Evolutionary conservation across 306 rosid genomes (phyloP), one percentile per base, ranked within the genome.

Genomic region (Macrotyloma uniflorum): DNA sequence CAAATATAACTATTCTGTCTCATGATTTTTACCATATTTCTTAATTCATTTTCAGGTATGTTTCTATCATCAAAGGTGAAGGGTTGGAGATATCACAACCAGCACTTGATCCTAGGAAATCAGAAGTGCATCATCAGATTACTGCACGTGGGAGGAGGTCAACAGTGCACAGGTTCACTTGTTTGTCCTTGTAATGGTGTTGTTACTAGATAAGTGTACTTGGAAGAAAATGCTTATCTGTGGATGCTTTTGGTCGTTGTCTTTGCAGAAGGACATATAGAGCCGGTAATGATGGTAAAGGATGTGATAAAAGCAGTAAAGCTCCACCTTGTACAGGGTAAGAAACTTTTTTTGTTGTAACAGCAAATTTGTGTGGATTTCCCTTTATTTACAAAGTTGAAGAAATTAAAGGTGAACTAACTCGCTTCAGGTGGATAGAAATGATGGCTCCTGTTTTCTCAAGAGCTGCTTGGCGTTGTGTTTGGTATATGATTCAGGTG

Each of bases 381-480:
- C 19, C 38, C 24, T 76, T 72, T 42, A 46, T 50, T 66, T 53
- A 72, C 6, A 35, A 40, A 13, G 54, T 58, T 77, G 50, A 81
- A 49, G 69, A 87, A 75, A 28, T 26, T 28, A 11, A 59, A 82
- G 58, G 68, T 47, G 26, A 83, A 58, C 30, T 51, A n/a, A 24
- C 69, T 63, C 80, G 59, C 71, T 85, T 78, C 88, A 95, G 98
- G 82, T 95, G 98, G 98, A 89, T 95, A 78, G 98, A 95, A 88
- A 85, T 95, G 91, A 95, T 95, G 98, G 98, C 98, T 62, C 98
- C 98, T 43, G 98, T 92, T 79, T 95, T 95, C 77, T 95, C 98
- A 8, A 83, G 67, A 88, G 84, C 90, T 42, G 90, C 98, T 0
- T 95, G 98, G 98, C 98, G 91, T 22, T 95, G 98, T 20, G 97